Base-by-base conservation (phyloP, 202 grass and related monocot species). In the Panicum virgatum region DNA sequence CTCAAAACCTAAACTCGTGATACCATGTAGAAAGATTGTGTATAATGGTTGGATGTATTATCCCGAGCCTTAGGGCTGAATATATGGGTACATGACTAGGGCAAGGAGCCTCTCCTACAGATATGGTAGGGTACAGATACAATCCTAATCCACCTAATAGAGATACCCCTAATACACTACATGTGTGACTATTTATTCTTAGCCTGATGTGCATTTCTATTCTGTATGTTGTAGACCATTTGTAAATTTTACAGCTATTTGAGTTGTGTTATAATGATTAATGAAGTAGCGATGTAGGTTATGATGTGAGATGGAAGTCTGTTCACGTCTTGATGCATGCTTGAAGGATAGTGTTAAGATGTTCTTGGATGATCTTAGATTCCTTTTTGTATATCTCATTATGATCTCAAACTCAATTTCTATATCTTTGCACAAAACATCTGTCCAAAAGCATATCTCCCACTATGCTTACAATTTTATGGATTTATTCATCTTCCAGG, bases 401-500 rank as follows among this genome's bases (percentile, higher is more conserved):
- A 20, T 63, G 20, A 62, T 32, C 48, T 59, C 38, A 59, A 23
- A 60, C 48, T 72, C 38, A 70, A 23, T 63, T 2, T 71, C 19
- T 66, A 36, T 14, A 51, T 77, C 1, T 66, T 65, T 71, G 54
- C 40, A 76, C 44, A 69, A 77, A 59, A 52, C 50, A 7, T 61
- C 7, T 70, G 15, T 45, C 82, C 7, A 45, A 72, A 73, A 66
- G 25, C 75, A 62, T 25, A 72, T 67, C 27, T 32, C 72, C 46
- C 47, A 76, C 20, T 61, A 40, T 46, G 3, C 84, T 82, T n/a
- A 57, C 22, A 57, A 12, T 26, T 80, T 68, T 38, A 80, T 4
- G n/a, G 12, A 42, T 69, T 56, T 61, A 36, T 10, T 84, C 64
- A 44, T 70, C 66, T 89, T 86, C 69, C 75, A 99, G 96, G 96